A percentile compares a stretch with the other conserved stretches of the same genome.
phyloP scores from a whole-genome alignment of 345 rosid species.

The Dipteronia dyeriana region DNA sequence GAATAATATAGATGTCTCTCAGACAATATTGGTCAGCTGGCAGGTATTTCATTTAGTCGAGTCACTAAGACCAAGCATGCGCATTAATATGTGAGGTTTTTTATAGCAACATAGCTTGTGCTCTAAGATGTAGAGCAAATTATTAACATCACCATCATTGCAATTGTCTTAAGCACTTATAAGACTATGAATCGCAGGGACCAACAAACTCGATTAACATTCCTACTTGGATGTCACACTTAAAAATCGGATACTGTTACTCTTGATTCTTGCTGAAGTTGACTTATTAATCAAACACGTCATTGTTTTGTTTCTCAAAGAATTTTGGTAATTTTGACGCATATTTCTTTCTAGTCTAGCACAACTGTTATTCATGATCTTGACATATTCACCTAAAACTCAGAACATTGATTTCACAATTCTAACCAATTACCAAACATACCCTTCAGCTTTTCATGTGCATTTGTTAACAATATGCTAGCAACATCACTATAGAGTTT shows the following conservation, averaged over 20 bases:
- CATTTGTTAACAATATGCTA: background rate
- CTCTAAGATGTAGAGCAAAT: background rate
- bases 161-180: background rate
- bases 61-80: background rate
- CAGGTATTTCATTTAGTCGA: background rate
- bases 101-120: background rate
- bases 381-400: background rate
- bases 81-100: background rate
- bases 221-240: background rate
- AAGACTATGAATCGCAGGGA: constrained; percentile 6
- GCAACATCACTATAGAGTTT: background rate
- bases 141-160: background rate
- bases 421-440: background rate
- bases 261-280: constrained; percentile 3
- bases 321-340: background rate
- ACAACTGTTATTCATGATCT: background rate
- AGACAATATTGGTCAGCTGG: background rate
- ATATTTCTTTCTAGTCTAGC: background rate
- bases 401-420: background rate
- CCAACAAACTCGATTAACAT: background rate
- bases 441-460: background rate
- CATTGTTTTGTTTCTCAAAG: background rate
- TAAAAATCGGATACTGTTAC: background rate
- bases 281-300: background rate
- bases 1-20: background rate